Evolutionary conservation across 768 basidiomycete species (phyloP), one percentile per base, ranked within the genome.

Genomic region (Xerocomellus intermedius): DNA sequence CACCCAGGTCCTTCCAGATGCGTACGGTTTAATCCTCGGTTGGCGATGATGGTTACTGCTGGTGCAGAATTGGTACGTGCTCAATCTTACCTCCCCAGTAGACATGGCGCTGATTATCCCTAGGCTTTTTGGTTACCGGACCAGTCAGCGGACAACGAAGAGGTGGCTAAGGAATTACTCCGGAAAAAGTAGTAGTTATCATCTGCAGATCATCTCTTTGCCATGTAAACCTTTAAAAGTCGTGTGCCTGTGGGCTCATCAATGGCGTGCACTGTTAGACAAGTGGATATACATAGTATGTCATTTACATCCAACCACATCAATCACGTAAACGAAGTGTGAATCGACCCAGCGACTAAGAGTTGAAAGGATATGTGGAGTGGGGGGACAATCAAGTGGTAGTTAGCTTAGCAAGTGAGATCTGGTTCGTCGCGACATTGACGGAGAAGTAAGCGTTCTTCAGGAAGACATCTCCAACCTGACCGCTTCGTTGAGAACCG

Each of bases 11-110:
- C 91, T 30, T 82, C 86, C 22, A 77, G 97, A 66, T 94, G 91
- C 55, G 90, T 97, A 3, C 83, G 78, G 63, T 96, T 95, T 69
- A 98, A 97, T 68, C 94, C 95, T 8, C 82, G 91, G 54, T 79
- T 82, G 56, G 87, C 87, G 30, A 96, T 98, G 93, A 79, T 98
- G 78, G 85, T 82, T 54, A 84, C 83, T 12, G 92, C 91, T 26
- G 92, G 93, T 17, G 77, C 82, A 56, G 92, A 95, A 67, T 68
- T 97, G 75, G 95, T 94, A 60, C 60, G 80, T 71, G 49, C n/a
- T 56, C 24, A 1, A 22, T 58, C 38, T 59, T 24, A 46, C 43
- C 53, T 32, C 17, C 32, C 21, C 17, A 17, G n/a, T 24, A 21
- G 41, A 32, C 8, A 19, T 21, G 21, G 21, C 42, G 10, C 39